Evolutionary conservation across 495 filamentous ascomycete genomes (phyloP).

Genomic region (Annulohypoxylon stygium): DNA sequence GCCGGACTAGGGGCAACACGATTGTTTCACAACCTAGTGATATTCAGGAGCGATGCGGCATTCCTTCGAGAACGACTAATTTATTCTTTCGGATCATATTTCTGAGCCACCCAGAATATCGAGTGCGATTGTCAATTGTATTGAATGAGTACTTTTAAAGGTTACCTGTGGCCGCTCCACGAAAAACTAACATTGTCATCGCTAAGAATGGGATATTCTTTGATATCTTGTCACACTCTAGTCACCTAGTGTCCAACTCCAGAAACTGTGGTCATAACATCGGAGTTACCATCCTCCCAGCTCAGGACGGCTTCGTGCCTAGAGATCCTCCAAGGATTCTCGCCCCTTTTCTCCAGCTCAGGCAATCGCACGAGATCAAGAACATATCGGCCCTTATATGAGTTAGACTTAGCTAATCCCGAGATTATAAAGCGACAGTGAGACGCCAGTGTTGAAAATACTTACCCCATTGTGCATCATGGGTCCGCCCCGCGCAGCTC

Average conservation of each 20-base stretch:
- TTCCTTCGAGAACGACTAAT: too few species aligned
- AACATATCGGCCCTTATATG: conserved; percentile 26
- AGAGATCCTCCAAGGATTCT: conserved; percentile 51
- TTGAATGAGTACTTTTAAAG: too few species aligned
- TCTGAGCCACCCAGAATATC: too few species aligned
- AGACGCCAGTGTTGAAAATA: background rate
- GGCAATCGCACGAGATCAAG: conserved; percentile 40
- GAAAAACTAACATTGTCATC: too few species aligned
- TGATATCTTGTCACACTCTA: background rate
- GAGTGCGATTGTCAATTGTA: too few species aligned
- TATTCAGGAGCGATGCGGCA: too few species aligned
- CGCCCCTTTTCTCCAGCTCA: conserved; percentile 44
- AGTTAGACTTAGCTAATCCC: background rate
- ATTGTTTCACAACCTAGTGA: too few species aligned
- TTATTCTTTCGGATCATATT: too few species aligned
- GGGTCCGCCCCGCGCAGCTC: conserved; percentile 19
- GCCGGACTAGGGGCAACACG: background rate
- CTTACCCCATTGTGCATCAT: conserved; percentile 50
- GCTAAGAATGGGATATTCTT: too few species aligned
- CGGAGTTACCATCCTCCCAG: conserved; percentile 39
- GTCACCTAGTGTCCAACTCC: conserved; percentile 22
- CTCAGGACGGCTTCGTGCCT: conserved; percentile 22
- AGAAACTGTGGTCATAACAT: conserved; percentile 31
- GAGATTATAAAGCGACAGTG: background rate
- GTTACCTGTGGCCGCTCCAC: too few species aligned